Base-by-base conservation (phyloP, 352 stramenopile genomes). In the Pythium volutum region DNA sequence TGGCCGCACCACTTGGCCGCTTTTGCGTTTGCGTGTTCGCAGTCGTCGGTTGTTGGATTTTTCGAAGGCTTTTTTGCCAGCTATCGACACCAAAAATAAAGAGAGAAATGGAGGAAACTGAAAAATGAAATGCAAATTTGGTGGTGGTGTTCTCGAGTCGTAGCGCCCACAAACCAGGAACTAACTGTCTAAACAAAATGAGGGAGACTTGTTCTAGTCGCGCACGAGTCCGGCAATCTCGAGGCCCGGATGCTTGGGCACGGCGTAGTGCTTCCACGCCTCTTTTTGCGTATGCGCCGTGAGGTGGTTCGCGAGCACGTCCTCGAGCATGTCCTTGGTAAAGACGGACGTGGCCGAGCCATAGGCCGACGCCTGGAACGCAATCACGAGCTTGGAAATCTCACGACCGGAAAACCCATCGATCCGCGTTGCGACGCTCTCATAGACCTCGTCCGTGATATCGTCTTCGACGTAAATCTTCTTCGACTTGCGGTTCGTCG, bases 381-480 rank as follows among this genome's bases (percentile, higher is more conserved):
- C 97, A 75, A 99, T 99, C 49, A 98, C 96, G 41, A 99, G 84
- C 89, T 99, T 99, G 41, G 94, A 98, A 66, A 99, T 97, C 69
- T 98, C 97, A 76, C 98, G 95, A 63, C 98, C 98, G 26, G 94
- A 99, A 74, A 99, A 99, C 34, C 97, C 97, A 15, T 99, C 90
- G 22, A 98, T 98, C 47, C 85, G 79, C 53, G 84, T 77, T 7
- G 98, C 96, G 27, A 98, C 82, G 22, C 87, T 66, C 49, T 98
- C 85, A 33, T 99, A 97, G 60, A 97, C 81, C 15, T 79, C 80
- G 59, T 98, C 89, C 23, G 96, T 89, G 51, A 99, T 96, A 70
- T 77, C 82, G 68, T 77, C 82, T 45, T 98, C 87, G 18, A 96
- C 74, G 66, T 93, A 84, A 66, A 96, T 97, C 70, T 94, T 91